Conservation (phyloP, 805 yeast species). For the Wickerhamomyces alni region DNA sequence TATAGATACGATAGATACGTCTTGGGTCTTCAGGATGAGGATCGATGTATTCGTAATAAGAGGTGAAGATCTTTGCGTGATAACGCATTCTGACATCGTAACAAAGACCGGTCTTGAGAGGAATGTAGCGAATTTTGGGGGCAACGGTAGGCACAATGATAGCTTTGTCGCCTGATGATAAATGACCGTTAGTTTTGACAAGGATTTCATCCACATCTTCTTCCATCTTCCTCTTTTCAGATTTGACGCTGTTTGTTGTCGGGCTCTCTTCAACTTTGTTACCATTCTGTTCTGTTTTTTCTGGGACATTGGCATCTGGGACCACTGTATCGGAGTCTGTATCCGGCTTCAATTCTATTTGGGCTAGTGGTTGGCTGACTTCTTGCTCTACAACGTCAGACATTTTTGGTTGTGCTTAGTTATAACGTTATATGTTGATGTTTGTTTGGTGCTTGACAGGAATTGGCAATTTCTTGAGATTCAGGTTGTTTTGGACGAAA, state of each 20-base stretch:
- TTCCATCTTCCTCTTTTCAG: conserved; percentile 20
- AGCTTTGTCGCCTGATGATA: conserved; percentile 22
- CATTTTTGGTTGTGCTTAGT: no score
- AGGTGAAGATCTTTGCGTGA: conserved; percentile 90
- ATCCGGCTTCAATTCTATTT: background rate
- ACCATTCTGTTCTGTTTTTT: no score
- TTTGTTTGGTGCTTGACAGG: no score
- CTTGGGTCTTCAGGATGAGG: conserved; percentile 99
- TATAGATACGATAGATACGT: conserved; percentile 88
- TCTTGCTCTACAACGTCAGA: background rate
- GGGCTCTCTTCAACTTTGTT: no score
- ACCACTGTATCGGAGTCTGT: conserved; percentile 4
- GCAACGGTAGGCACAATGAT: conserved; percentile 50
- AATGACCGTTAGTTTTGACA: conserved; percentile 3
- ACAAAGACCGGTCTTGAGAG: conserved; percentile 86
- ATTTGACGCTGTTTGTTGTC: background rate
- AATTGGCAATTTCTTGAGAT: no score
- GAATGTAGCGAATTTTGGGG: conserved; percentile 66
- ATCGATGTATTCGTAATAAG: conserved; percentile 89
- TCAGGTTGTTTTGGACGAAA: no score
- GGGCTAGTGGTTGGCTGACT: background rate
- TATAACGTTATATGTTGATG: no score
- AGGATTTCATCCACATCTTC: conserved; percentile 9
- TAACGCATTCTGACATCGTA: conserved; percentile 97
- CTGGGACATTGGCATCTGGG: conserved; percentile 4